Percentiles rank a stretch among this genome's conserved stretches.
These are phyloP conservation scores for Jatropha podagrica DNA, from an alignment of 441 rosid species.

Conservation along the genomic window DNA sequence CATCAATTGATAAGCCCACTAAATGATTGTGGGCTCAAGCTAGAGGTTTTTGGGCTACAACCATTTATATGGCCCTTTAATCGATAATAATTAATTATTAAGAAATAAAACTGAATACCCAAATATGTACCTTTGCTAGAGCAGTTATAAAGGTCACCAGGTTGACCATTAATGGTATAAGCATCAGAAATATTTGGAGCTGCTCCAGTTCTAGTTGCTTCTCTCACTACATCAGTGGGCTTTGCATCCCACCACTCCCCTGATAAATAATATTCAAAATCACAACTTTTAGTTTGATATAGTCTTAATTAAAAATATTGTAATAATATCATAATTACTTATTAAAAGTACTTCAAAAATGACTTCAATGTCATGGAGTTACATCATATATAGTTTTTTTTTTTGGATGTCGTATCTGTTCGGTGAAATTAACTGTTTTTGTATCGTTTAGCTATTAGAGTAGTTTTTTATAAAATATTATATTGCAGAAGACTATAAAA, in stretches of 20 bases:
- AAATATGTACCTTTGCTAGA: slow-evolving; percentile 59
- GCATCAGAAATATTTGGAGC: slow-evolving; percentile 82
- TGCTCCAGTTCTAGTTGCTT: slow-evolving; percentile 67
- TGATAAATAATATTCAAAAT: slow-evolving; percentile 21
- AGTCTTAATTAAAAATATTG: not conserved
- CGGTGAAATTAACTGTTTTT: no score
- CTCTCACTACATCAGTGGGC: slow-evolving; percentile 72
- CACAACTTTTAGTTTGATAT: not conserved
- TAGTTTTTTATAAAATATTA: no score
- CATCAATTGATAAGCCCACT: not conserved
- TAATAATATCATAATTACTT: not conserved
- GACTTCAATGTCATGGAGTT: no score
- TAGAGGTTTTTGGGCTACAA: not conserved
- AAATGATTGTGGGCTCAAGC: not conserved
- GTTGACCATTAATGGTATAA: slow-evolving; percentile 86
- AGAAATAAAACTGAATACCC: not conserved
- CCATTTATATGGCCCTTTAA: not conserved
- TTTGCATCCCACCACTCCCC: slow-evolving; percentile 96
- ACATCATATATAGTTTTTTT: no score
- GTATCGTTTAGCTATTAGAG: no score
- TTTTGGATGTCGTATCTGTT: no score
- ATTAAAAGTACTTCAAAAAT: no score
- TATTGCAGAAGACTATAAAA: no score
- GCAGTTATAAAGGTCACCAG: slow-evolving; percentile 86
- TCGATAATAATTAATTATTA: not conserved